phyloP scores from a whole-genome alignment of 208 protist species.

The Wallacemonas sp. region DNA sequence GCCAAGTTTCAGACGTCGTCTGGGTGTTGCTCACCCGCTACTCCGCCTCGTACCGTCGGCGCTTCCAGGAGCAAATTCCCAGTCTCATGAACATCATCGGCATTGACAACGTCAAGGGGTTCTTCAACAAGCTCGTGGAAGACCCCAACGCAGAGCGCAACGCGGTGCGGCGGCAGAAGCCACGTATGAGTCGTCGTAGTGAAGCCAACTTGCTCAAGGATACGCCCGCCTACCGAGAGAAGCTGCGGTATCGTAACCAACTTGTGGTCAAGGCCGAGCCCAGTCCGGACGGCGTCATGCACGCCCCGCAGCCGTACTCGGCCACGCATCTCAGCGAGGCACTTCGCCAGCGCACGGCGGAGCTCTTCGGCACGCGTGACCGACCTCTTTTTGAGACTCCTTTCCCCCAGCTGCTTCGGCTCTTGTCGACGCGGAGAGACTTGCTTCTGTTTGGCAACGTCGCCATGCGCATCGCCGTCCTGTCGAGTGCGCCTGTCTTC shows the following conservation, averaged over 20 bases:
- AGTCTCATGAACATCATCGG: constrained; percentile 75
- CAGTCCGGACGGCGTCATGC: background rate
- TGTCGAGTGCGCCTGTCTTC: background rate
- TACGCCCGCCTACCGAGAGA: constrained; percentile 3
- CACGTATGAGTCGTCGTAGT: constrained; percentile 33
- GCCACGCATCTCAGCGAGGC: background rate
- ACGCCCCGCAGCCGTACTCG: constrained; percentile 1
- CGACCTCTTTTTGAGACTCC: background rate
- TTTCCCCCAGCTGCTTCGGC: constrained; percentile 2
- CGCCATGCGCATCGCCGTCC: background rate
- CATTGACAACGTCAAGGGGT: constrained; percentile 67
- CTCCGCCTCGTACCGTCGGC: constrained; percentile 58
- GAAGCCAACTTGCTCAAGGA: constrained; percentile 32
- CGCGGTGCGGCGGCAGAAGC: constrained; percentile 37
- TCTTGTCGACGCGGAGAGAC: background rate
- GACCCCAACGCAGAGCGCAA: constrained; percentile 12
- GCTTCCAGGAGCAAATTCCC: constrained; percentile 59
- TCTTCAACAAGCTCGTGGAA: constrained; percentile 34
- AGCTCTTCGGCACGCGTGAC: background rate
- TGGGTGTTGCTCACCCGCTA: constrained; percentile 71
- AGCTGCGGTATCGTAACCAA: background rate
- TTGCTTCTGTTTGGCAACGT: constrained; percentile 1
- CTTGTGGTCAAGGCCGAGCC: constrained; percentile 3
- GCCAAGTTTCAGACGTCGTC: constrained; percentile 54
- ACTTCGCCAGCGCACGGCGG: background rate